Base-by-base conservation (phyloP, 352 stramenopile genomes). In the Plasmopara muralis region DNA sequence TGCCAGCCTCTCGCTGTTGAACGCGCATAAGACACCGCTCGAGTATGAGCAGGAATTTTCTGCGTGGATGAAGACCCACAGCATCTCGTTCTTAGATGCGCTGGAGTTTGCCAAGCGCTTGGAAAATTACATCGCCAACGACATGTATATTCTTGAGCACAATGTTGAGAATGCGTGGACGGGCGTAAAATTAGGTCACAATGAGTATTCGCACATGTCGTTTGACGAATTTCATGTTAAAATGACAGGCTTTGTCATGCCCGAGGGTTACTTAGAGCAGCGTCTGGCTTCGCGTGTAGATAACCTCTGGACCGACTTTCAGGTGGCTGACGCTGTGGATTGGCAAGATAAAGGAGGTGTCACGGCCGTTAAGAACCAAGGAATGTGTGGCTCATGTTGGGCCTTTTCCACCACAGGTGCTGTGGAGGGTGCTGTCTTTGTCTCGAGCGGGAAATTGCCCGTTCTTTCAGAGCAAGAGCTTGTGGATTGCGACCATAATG, bases 401-500 rank as follows among this genome's bases (percentile, higher is more conserved):
- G 92, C 95, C 9, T 98, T 98, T 55, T 98, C 94, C 6, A 93
- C 97, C 5, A 98, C 96, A 6, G 97, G 97, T 20, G 86, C 95
- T 0, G 93, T 99, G 40, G 97, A 99, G 75, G 96, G 96, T n/a
- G 94, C 91, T 13, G 76, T 96, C 47, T 98, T 93, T 50, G 80
- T 99, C 16, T 72, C 96, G 14, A 97, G 68, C 40, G 87, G 87
- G 33, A 85, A 93, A 55, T 82, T 99, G 2, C 53, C 87, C 4
- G 87, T 71, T 42, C 72, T 99, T 18, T 98, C 92, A 35, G 97
- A 99, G 71, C 97, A 99, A 72, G 83, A 99, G 57, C 87, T 99
- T 16, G 85, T 99, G 39, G 93, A 98, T 75, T 99, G 97, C 60
- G 95, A 98, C 64, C 49, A 93, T 57, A 89, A 90, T 59, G 83